Percentiles rank a stretch among this genome's conserved stretches.
phyloP scores from a whole-genome alignment of 73 alveolate genomes.

The Urostyla sp. region DNA sequence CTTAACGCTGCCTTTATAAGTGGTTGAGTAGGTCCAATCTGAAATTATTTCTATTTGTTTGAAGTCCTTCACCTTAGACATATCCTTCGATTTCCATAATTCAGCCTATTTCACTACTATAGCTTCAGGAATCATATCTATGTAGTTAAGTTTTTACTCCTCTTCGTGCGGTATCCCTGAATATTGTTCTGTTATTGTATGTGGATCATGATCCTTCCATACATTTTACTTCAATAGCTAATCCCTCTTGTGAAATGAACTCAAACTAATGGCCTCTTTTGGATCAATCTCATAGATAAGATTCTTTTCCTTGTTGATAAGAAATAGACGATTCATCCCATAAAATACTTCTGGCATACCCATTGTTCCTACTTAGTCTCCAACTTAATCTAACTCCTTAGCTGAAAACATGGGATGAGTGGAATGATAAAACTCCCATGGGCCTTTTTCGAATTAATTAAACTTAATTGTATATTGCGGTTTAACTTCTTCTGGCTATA shows the following conservation, averaged over 20 bases:
- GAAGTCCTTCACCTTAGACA: conserved; percentile 69
- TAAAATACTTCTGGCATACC: conserved; percentile 85
- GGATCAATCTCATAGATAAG: conserved; percentile 87
- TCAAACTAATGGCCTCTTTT: conserved; percentile 71
- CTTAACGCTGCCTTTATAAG: conserved; percentile 92
- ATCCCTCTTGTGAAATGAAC: conserved; percentile 71
- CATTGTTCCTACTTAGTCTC: conserved; percentile 73
- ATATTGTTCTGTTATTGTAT: conserved; percentile 12
- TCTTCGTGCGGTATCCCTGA: conserved; percentile 28
- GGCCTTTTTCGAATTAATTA: conserved; percentile 13
- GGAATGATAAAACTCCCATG: conserved; percentile 61
- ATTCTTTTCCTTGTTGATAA: conserved; percentile 73
- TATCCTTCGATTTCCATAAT: conserved; percentile 80
- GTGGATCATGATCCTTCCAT: not conserved
- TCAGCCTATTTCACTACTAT: conserved; percentile 76
- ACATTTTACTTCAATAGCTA: conserved; percentile 45
- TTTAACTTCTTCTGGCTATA: not conserved
- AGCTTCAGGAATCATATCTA: conserved; percentile 75
- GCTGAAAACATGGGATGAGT: conserved; percentile 67
- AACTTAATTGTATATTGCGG: conserved; percentile 29
- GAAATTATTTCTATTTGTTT: conserved; percentile 65
- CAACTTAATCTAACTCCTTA: conserved; percentile 53
- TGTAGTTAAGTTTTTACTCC: conserved; percentile 68
- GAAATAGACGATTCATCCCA: conserved; percentile 80
- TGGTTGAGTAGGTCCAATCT: conserved; percentile 96